Base-by-base conservation (phyloP, 306 rosid species). In the Dicorynia guianensis region DNA sequence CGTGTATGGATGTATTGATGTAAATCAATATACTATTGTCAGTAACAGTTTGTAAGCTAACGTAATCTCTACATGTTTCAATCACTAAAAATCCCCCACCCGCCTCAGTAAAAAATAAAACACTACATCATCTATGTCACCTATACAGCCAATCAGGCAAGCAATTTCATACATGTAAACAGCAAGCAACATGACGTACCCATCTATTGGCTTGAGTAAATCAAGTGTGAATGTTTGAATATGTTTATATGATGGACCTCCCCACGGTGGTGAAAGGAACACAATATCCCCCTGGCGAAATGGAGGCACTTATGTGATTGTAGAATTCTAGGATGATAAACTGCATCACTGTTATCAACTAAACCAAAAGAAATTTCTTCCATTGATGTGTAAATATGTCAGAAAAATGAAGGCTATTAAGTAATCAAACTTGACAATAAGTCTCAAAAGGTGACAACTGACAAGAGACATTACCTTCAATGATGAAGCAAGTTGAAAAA, bases 251-350 rank as follows among this genome's bases (percentile, higher is more conserved):
- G 76, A 59, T 11, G 82, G 85, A 36, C 82, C 82, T 63, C 85
- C 85, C 85, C 85, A 77, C 6, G 85, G 82, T 20, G 85, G 85
- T 58, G 82, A 17, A 58, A 82, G 82, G 53, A 82, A 82, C 49
- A 77, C 82, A 14, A 77, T 12, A 54, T 82, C 82, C 63, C 85
- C 85, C 85, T 82, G 38, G 44, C 13, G 61, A 47, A 40, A 76
- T n/a, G 46, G 34, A 65, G 69, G 42, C 42, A 59, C 53, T 48
- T 42, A 50, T 40, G 43, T 35, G 12, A 59, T 14, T 40, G 38
- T 74, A 68, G 0, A 18, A 65, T 34, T 14, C 17, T 25, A 18
- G n/a, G 43, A 11, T 57, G 13, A 19, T 20, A 48, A 71, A 77
- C 50, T 59, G 49, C 42, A 34, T 5, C 38, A 30, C 25, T 39